Evolutionary conservation across 2,329 filamentous ascomycete genomes (phyloP).

Genomic region (Talaromyces funiculosus): DNA sequence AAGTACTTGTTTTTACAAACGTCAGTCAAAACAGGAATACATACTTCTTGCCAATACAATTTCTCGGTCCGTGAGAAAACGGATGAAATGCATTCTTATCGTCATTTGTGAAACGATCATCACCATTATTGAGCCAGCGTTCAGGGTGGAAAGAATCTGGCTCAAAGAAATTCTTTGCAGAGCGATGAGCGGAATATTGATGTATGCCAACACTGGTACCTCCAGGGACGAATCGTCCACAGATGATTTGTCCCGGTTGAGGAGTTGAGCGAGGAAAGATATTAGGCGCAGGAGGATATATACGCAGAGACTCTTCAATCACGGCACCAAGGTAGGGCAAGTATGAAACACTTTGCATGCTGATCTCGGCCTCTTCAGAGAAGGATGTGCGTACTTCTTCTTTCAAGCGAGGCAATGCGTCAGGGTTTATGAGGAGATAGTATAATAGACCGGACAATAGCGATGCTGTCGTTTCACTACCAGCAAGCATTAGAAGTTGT

Average conservation of each 20-base stretch:
- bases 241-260: constrained; percentile 1
- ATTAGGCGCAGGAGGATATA: constrained; percentile 35
- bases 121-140: constrained; percentile 1
- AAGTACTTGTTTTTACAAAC: too few relatives aligned
- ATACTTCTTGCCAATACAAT: constrained; percentile 2
- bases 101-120: background rate
- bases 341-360: constrained; percentile 18
- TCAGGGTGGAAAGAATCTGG: constrained; percentile 3
- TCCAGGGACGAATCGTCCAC: constrained; percentile 24
- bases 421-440: constrained; percentile 22
- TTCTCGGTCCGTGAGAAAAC: background rate
- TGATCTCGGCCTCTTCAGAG: constrained; percentile 26
- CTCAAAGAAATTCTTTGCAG: background rate
- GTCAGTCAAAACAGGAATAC: background rate
- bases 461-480: constrained; percentile 39
- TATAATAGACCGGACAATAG: constrained; percentile 33
- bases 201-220: constrained; percentile 8
- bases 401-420: constrained; percentile 17
- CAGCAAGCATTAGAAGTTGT: constrained; percentile 29
- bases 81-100: background rate
- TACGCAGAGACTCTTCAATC: constrained; percentile 42
- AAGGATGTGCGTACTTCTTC: constrained; percentile 24
- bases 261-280: background rate
- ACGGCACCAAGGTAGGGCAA: constrained; percentile 40
- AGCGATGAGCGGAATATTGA: background rate